Evolutionary conservation across 768 basidiomycete genomes (phyloP).

Genomic region (Suillus plorans): DNA sequence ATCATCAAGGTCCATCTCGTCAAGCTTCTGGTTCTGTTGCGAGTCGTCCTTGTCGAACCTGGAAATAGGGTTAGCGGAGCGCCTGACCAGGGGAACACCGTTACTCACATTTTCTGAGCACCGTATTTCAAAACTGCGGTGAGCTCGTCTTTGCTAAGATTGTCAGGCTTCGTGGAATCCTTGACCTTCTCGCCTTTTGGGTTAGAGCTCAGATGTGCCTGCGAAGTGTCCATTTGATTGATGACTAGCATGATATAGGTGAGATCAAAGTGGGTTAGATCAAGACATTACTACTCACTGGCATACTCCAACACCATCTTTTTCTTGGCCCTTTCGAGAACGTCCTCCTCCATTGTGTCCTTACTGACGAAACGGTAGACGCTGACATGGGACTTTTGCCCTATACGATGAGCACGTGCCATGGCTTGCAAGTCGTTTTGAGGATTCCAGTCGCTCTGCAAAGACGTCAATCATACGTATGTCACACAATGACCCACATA

Average conservation of each 20-base stretch:
- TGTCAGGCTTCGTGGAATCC: slow-evolving; percentile 73
- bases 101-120: slow-evolving; percentile 88
- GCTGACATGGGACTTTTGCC: slow-evolving; percentile 97
- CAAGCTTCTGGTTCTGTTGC: slow-evolving; percentile 91
- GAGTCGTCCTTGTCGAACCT: slow-evolving; percentile 98
- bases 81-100: slow-evolving; percentile 8
- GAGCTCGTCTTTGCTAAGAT: slow-evolving; percentile 93
- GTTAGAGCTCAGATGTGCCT: slow-evolving; percentile 90
- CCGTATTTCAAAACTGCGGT: slow-evolving; percentile 98
- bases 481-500: slow-evolving; percentile 39
- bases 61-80: slow-evolving; percentile 14
- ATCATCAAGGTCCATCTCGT: slow-evolving; percentile 99
- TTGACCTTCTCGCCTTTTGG: slow-evolving; percentile 68
- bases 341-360: slow-evolving; percentile 99
- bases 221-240: slow-evolving; percentile 99
- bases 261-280: slow-evolving; percentile 7
- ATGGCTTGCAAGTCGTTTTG: slow-evolving; percentile 99
- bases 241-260: slow-evolving; percentile 64
- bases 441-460: slow-evolving; percentile 95
- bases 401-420: slow-evolving; percentile 98
- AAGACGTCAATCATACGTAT: slow-evolving; percentile 12
- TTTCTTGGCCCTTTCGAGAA: slow-evolving; percentile 95
- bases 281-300: slow-evolving; percentile 59
- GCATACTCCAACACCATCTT: slow-evolving; percentile 99
- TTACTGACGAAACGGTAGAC: slow-evolving; percentile 99